These are phyloP conservation scores for Trichaptum fuscoviolaceum DNA, from an alignment of 768 basidiomycete genomes.

Conservation along the genomic window DNA sequence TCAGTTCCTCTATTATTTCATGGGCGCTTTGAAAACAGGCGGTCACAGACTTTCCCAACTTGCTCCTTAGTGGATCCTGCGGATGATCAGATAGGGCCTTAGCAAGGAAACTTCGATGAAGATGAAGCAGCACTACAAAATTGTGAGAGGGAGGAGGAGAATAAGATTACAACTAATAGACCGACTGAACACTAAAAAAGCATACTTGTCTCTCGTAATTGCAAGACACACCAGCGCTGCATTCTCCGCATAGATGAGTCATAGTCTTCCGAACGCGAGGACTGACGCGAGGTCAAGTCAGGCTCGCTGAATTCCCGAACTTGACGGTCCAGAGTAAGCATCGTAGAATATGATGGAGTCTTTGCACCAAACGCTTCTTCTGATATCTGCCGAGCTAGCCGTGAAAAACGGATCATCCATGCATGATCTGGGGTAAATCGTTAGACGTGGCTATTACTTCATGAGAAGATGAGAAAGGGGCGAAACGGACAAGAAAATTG, in stretches of 20 bases:
- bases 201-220: slow-evolving; percentile 46
- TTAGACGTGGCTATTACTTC: background rate
- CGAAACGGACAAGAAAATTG: background rate
- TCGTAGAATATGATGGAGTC: slow-evolving; percentile 42
- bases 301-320: slow-evolving; percentile 59
- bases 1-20: slow-evolving; percentile 50
- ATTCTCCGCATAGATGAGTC: slow-evolving; percentile 25
- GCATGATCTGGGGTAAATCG: background rate
- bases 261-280: slow-evolving; percentile 3
- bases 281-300: slow-evolving; percentile 26
- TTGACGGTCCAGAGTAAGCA: slow-evolving; percentile 55
- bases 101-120: slow-evolving; percentile 66
- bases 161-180: background rate
- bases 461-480: background rate
- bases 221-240: slow-evolving; percentile 39
- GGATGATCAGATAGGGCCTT: slow-evolving; percentile 60
- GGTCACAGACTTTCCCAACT: slow-evolving; percentile 63
- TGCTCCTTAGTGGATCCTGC: slow-evolving; percentile 51
- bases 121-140: slow-evolving; percentile 47
- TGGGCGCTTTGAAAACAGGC: slow-evolving; percentile 70
- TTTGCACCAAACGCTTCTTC: slow-evolving; percentile 27
- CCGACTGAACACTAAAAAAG: slow-evolving; percentile 4
- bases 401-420: slow-evolving; percentile 11
- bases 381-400: slow-evolving; percentile 4
- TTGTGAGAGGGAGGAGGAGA: slow-evolving; percentile 3